Percentiles rank a stretch among this genome's conserved stretches.
Evolutionary conservation across 768 basidiomycete species (phyloP).

Genomic region (Scleroderma citrinum): DNA sequence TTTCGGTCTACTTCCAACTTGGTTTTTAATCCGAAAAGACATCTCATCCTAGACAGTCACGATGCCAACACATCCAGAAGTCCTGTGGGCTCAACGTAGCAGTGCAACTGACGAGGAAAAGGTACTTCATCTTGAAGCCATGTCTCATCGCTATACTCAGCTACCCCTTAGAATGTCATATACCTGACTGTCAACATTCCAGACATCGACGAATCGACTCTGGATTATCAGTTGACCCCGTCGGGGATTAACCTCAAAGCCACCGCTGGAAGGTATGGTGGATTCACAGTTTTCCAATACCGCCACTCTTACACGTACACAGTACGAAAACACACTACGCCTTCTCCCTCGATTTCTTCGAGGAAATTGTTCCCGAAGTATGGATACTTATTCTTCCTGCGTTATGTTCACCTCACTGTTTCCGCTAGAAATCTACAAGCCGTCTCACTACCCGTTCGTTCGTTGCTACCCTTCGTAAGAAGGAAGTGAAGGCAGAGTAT

Average conservation of each 20-base stretch:
- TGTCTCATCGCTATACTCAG: neutral
- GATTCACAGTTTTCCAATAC: neutral
- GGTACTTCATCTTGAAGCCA: constrained; percentile 33
- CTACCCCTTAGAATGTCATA: constrained; percentile 67
- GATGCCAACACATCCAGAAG: constrained; percentile 69
- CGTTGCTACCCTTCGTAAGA: constrained; percentile 70
- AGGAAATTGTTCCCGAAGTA: constrained; percentile 73
- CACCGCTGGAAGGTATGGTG: constrained; percentile 53
- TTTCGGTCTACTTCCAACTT: constrained; percentile 26
- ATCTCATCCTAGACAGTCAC: constrained; percentile 8
- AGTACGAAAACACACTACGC: constrained; percentile 56
- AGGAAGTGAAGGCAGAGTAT: constrained; percentile 66
- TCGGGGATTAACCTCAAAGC: constrained; percentile 61
- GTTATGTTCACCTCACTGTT: constrained; percentile 2
- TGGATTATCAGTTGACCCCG: constrained; percentile 56
- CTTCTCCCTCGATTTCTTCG: constrained; percentile 73
- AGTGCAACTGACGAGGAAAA: constrained; percentile 57
- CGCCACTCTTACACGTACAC: constrained; percentile 4
- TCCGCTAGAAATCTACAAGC: constrained; percentile 29
- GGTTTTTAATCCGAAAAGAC: constrained; percentile 4
- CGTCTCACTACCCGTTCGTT: constrained; percentile 66
- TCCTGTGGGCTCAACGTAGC: constrained; percentile 94
- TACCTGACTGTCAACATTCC: constrained; percentile 83
- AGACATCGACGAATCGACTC: constrained; percentile 52
- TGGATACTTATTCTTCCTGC: neutral